A percentile compares a stretch with the other conserved stretches of the same genome.
phyloP scores from a whole-genome alignment of 352 stramenopile genomes.

The Phytophthora gonapodyides region DNA sequence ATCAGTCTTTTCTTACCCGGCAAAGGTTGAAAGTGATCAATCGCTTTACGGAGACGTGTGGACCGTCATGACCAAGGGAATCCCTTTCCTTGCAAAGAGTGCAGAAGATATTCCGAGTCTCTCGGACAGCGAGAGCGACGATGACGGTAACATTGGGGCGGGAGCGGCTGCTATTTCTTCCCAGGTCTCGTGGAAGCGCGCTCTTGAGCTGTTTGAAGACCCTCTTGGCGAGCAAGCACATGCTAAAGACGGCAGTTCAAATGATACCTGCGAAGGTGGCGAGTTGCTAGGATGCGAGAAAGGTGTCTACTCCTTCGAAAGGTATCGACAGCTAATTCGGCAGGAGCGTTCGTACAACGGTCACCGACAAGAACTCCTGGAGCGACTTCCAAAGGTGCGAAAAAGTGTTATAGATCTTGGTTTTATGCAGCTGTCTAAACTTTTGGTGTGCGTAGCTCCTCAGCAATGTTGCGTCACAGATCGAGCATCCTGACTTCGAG shows the following conservation, averaged over 20 bases:
- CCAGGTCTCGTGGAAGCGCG: conserved; percentile 26
- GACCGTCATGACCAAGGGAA: conserved; percentile 36
- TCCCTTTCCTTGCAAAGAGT: conserved; percentile 39
- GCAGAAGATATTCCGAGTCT: conserved; percentile 55
- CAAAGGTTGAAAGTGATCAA: neutral
- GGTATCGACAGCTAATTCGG: conserved; percentile 61
- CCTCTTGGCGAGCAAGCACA: conserved; percentile 39
- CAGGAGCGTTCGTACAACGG: conserved; percentile 65
- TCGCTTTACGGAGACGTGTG: conserved; percentile 50
- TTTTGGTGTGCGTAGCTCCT: conserved; percentile 39
- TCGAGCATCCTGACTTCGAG: conserved; percentile 49
- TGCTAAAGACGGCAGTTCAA: conserved; percentile 32
- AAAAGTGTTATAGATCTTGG: neutral
- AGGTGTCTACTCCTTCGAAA: conserved; percentile 51
- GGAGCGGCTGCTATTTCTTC: neutral
- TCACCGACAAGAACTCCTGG: conserved; percentile 49
- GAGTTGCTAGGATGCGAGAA: conserved; percentile 44
- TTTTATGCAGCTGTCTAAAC: conserved; percentile 17
- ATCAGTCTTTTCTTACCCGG: conserved; percentile 11
- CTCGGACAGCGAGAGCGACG: conserved; percentile 81
- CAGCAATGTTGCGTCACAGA: conserved; percentile 34
- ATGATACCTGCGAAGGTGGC: conserved; percentile 38
- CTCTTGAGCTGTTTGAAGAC: conserved; percentile 28
- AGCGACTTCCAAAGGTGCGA: conserved; percentile 62
- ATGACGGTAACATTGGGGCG: conserved; percentile 42